phyloP scores from a whole-genome alignment of 169 alveolate genomes.

The Eimeria maxima region DNA sequence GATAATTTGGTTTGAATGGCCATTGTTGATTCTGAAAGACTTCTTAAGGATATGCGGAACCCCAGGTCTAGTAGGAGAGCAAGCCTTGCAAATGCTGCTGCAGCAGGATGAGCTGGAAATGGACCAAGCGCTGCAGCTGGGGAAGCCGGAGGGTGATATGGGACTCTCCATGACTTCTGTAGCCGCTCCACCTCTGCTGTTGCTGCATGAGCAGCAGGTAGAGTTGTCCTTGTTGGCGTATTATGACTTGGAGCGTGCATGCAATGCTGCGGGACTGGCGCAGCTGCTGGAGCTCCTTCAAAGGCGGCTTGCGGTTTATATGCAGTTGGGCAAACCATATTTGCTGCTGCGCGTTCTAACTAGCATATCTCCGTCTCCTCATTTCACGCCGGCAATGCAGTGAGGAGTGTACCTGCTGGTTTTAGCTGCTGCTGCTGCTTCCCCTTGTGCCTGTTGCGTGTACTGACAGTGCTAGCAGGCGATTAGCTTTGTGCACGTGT shows the following conservation, averaged over 20 bases:
- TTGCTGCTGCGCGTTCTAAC: conserved; percentile 75
- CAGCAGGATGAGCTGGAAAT: conserved; percentile 21
- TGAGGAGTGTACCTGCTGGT: conserved; percentile 37
- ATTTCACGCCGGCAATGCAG: conserved; percentile 73
- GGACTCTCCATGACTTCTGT: not conserved
- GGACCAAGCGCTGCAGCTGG: conserved; percentile 19
- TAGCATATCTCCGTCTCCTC: conserved; percentile 74
- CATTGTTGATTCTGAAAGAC: conserved; percentile 66
- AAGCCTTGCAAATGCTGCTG: conserved; percentile 69
- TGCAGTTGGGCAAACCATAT: conserved; percentile 58
- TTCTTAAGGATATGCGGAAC: conserved; percentile 33
- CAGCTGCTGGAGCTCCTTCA: conserved; percentile 59
- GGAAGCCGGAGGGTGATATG: conserved; percentile 19
- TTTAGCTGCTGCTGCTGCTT: conserved; percentile 15
- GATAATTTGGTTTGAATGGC: conserved; percentile 80
- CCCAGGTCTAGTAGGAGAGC: conserved; percentile 55
- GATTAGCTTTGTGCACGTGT: not conserved
- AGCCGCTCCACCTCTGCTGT: not conserved
- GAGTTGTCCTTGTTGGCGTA: conserved; percentile 70
- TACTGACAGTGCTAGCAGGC: not conserved
- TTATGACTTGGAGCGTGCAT: conserved; percentile 59
- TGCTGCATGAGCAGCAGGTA: conserved; percentile 77
- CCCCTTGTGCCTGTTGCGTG: not conserved
- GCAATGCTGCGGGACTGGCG: conserved; percentile 75
- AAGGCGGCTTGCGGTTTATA: conserved; percentile 68